These are phyloP conservation scores for Pyricularia sp. DNA, from an alignment of 2,329 filamentous ascomycete species.

Conservation along the genomic window DNA sequence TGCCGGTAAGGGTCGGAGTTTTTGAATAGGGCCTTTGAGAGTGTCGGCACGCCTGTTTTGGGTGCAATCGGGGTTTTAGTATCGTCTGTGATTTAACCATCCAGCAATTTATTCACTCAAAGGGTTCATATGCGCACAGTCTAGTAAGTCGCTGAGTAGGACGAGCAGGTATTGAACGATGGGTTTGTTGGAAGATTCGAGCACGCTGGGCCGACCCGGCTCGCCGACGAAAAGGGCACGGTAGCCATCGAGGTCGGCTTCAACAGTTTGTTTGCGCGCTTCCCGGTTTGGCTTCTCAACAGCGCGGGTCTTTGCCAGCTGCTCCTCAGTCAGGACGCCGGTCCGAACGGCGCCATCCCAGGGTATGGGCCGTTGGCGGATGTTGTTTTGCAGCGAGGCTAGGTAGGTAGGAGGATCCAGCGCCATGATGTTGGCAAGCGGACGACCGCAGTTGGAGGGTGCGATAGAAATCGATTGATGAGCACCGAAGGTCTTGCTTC, in stretches of 20 bases:
- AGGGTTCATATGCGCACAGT: slow-evolving; percentile 45
- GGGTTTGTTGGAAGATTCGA: slow-evolving; percentile 66
- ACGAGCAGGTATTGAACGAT: slow-evolving; percentile 94
- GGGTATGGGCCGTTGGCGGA: slow-evolving; percentile 87
- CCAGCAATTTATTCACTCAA: background rate
- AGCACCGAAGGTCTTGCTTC: background rate
- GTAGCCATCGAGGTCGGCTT: slow-evolving; percentile 73
- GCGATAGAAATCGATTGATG: background rate
- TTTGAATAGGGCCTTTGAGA: slow-evolving; percentile 68
- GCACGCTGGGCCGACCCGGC: slow-evolving; percentile 58
- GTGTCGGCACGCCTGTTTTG: slow-evolving; percentile 61
- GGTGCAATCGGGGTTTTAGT: background rate
- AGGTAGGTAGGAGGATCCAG: slow-evolving; percentile 85
- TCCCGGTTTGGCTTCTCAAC: slow-evolving; percentile 96
- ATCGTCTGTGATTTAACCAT: background rate
- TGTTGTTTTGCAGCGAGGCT: slow-evolving; percentile 86
- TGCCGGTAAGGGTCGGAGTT: slow-evolving; percentile 72
- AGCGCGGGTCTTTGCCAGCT: slow-evolving; percentile 90
- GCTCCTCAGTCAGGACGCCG: slow-evolving; percentile 86
- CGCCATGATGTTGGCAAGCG: slow-evolving; percentile 53
- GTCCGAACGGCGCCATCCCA: slow-evolving; percentile 96
- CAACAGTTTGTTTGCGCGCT: slow-evolving; percentile 73
- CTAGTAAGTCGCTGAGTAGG: slow-evolving; percentile 76
- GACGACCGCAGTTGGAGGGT: background rate
- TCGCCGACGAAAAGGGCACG: slow-evolving; percentile 70